Evolutionary conservation across 306 rosid species (phyloP), one percentile per base, ranked within the genome.

Genomic region (Chamaecrista fasciculata): DNA sequence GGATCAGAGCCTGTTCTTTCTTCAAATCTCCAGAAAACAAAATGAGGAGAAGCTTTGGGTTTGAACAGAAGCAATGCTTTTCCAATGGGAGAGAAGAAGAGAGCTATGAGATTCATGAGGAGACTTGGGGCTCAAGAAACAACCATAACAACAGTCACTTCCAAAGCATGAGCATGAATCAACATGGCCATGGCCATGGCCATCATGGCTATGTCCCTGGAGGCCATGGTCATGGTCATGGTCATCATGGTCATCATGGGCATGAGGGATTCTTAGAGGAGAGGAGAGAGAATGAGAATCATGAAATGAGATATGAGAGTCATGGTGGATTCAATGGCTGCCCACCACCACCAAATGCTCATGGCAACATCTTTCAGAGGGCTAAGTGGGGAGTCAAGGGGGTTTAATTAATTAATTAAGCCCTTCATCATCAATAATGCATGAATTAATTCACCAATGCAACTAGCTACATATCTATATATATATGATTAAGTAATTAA

Each of bases 11-110:
- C n/a, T n/a, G n/a, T n/a, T n/a, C 11, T 9, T 37, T 14, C 7
- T 34, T 2, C 9, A 37, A 37, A 3, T 24, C 25, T 21, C 19
- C 18, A 14, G 4, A 8, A 40, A 40, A 23, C 48, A n/a, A n/a
- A 5, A 28, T 6, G 46, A 42, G 11, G 23, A 28, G n/a, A 11
- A 52, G 62, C 25, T 43, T n/a, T 20, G 71, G 74, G 44, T 75
- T 36, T 44, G 67, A 79, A 23, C 80, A 73, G 68, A 80, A 73
- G 60, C 76, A 61, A 44, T 55, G 81, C 74, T 62, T 61, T 58
- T 57, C 57, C 57, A 60, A 37, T 62, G 78, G 66, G 34, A 12
- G 16, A 46, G 67, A 57, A 1, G 15, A 31, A 16, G 26, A 34
- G 46, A 18, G 46, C 65, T 59, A 18, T 4, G 46, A 11, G 9